Percentiles rank a stretch among this genome's conserved stretches.
Conservation (phyloP, 2,329 filamentous ascomycete species). For the Orbilia oligospora region DNA sequence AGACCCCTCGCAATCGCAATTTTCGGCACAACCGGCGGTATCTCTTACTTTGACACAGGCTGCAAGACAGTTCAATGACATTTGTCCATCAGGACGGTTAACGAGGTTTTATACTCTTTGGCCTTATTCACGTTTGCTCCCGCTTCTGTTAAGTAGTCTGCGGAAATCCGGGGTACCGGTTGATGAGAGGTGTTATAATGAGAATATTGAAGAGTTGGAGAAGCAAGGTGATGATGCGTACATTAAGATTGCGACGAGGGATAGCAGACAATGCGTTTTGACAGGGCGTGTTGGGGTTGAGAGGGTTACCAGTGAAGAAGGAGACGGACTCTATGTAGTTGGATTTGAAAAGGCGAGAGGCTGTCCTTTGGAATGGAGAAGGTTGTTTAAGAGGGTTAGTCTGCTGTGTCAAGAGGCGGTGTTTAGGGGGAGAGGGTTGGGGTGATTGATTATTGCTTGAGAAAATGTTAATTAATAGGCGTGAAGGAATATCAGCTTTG, state of each 20-base stretch:
- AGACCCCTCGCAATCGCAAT: conserved; percentile 76
- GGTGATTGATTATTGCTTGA: conserved; percentile 22
- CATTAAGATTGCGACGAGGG: conserved; percentile 78
- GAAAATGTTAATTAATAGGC: too few relatives aligned
- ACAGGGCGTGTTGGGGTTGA: conserved; percentile 83
- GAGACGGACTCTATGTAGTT: conserved; percentile 81
- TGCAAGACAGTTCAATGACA: conserved; percentile 88
- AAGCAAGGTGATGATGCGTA: conserved; percentile 68
- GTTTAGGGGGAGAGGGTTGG: conserved; percentile 72
- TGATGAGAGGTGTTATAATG: conserved; percentile 60
- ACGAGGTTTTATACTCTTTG: conserved; percentile 93
- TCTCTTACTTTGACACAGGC: conserved; percentile 89
- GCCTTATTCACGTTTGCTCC: conserved; percentile 80
- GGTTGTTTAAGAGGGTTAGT: conserved; percentile 97
- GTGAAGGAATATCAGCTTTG: too few relatives aligned
- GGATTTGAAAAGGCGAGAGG: conserved; percentile 95
- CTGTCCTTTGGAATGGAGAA: conserved; percentile 94
- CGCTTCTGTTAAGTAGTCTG: conserved; percentile 83
- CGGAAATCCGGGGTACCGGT: conserved; percentile 83
- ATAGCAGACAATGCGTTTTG: conserved; percentile 79
- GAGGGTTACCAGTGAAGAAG: conserved; percentile 72
- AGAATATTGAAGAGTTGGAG: conserved; percentile 35
- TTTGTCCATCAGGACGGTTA: conserved; percentile 87
- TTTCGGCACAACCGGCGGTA: conserved; percentile 82
- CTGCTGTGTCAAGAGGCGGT: conserved; percentile 89